Percentiles rank a stretch among this genome's conserved stretches.
phyloP scores from a whole-genome alignment of 805 yeast species.

The Isabelozyma gotoi region DNA sequence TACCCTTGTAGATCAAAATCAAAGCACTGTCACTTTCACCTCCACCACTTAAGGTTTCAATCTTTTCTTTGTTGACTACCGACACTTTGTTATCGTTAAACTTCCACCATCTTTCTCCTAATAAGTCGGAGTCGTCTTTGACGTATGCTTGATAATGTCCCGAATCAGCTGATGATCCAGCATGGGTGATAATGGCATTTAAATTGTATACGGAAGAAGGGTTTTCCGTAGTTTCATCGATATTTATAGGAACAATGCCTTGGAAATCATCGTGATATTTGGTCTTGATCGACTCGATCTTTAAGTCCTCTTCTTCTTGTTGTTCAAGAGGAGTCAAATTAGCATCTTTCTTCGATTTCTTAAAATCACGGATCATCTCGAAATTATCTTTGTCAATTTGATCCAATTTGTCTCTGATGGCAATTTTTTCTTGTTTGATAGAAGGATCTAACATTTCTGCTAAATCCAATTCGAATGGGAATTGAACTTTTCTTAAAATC shows the following conservation, averaged over 20 bases:
- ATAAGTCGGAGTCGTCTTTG: constrained; percentile 61
- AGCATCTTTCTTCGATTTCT: constrained; percentile 48
- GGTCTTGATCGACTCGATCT: constrained; percentile 43
- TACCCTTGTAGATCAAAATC: constrained; percentile 80
- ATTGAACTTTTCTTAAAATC: constrained; percentile 88
- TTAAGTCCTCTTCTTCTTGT: constrained; percentile 53
- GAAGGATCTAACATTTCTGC: constrained; percentile 84
- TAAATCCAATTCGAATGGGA: constrained; percentile 90
- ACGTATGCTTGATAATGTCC: constrained; percentile 96
- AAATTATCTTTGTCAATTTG: constrained; percentile 70
- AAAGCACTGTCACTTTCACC: constrained; percentile 97
- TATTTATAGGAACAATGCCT: constrained; percentile 37
- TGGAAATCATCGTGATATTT: constrained; percentile 52
- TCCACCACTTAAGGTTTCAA: constrained; percentile 90
- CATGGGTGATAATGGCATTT: constrained; percentile 83
- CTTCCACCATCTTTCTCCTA: constrained; percentile 85
- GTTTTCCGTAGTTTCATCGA: constrained; percentile 59
- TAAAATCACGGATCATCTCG: constrained; percentile 71
- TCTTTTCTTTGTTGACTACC: constrained; percentile 72
- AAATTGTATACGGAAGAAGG: constrained; percentile 87
- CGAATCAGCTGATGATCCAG: constrained; percentile 93
- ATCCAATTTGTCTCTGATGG: constrained; percentile 74
- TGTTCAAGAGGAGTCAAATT: constrained; percentile 51
- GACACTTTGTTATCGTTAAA: constrained; percentile 91
- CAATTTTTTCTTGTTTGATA: constrained; percentile 62